These are phyloP conservation scores for Xanthoparmelia taractica DNA, from an alignment of 495 filamentous ascomycete genomes.

Conservation along the genomic window DNA sequence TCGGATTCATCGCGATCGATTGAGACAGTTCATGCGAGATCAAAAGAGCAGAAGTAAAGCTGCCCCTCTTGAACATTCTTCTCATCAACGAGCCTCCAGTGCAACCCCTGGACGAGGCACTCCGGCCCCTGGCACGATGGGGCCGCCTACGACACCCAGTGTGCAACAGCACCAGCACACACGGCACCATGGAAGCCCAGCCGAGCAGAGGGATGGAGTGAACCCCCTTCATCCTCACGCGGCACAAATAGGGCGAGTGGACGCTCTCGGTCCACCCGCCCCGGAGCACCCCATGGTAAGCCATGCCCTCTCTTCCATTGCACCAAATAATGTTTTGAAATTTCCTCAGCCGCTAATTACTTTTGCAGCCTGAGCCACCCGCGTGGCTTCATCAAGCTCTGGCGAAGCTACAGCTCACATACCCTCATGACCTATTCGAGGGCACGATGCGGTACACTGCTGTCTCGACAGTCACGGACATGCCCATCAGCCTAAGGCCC, in stretches of 20 bases:
- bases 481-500: conserved; percentile 41
- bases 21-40: conserved; percentile 52
- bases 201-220: conserved; percentile 19
- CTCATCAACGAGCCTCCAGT: conserved; percentile 41
- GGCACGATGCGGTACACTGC: conserved; percentile 78
- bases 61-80: conserved; percentile 23
- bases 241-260: conserved; percentile 27
- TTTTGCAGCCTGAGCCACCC: conserved; percentile 62
- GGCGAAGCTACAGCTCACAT: conserved; percentile 49
- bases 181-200: conserved; percentile 25
- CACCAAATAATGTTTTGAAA: not conserved
- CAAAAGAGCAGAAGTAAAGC: conserved; percentile 37
- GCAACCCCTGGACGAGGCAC: conserved; percentile 46
- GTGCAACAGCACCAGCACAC: conserved; percentile 23
- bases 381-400: conserved; percentile 68
- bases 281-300: conserved; percentile 23
- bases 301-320: not conserved
- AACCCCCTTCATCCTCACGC: conserved; percentile 28
- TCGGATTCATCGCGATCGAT: conserved; percentile 54
- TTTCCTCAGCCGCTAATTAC: conserved; percentile 28
- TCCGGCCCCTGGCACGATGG: conserved; percentile 52
- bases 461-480: conserved; percentile 58
- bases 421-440: conserved; percentile 76
- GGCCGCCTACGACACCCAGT: conserved; percentile 42
- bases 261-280: conserved; percentile 26